Base-by-base conservation (phyloP, 345 rosid species). In the Eucalyptus microcorys region DNA sequence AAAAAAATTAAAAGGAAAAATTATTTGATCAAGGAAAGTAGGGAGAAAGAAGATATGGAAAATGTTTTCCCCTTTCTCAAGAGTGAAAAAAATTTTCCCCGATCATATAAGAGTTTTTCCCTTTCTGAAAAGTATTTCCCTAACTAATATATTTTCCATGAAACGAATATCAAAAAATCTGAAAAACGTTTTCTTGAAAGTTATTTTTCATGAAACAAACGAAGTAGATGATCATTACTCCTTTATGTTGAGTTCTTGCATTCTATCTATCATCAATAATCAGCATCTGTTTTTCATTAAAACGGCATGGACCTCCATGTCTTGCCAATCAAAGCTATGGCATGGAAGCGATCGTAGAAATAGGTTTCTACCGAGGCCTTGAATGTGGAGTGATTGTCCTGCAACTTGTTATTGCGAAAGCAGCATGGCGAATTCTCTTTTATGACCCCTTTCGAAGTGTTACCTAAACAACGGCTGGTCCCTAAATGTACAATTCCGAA, bases 121-220 rank as follows among this genome's bases (percentile, higher is more conserved):
- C 10, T 43, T 43, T 1, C 7, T 43, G 3, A 43, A 43, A 43
- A 43, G 1, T 43, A 2, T 43, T 43, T 43, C 0, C 47, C 10
- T 43, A 43, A 43, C 47, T 43, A 43, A 43, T 43, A 7, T 10
- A 43, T 43, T 43, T 43, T 43, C 10, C 47, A 43, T 7, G 47
- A 43, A 43, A 43, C 1, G 3, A 43, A 43, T 1, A 1, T 43
- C 10, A 10, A 43, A 43, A 43, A 43, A 7, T 43, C 10, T 1
- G 1, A 2, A 43, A 43, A 43, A 43, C 10, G 10, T 7, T 43
- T 45, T 52, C 0, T 1, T 8, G 5, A 21, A 52, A 21, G 57
- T 52, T 21, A 52, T 2, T 3, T 52, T 52, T 0, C 57, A 7
- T 52, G 0, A 21, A 21, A 19, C 26, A 52, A 21, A 21, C 2